These are phyloP conservation scores for Echinochloa phyllopogon DNA, from an alignment of 176 grass and related monocot genomes.

Conservation along the genomic window DNA sequence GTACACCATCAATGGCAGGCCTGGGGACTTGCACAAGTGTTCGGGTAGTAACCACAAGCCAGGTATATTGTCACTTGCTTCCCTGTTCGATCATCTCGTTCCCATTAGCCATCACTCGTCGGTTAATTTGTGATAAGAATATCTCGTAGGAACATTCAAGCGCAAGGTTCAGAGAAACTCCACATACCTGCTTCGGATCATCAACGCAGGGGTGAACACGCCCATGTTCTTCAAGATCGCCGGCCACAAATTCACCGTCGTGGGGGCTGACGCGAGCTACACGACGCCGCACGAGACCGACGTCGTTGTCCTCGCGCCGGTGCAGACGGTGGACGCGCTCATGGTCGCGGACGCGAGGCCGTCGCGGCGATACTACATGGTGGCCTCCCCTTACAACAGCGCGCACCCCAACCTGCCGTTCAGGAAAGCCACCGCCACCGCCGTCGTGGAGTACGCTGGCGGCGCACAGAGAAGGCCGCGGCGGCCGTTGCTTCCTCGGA, in stretches of 20 bases:
- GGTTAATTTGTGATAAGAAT: not conserved
- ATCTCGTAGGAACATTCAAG: slow-evolving; percentile 40
- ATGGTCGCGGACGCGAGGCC: slow-evolving; percentile 49
- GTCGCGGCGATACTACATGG: slow-evolving; percentile 47
- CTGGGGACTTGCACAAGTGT: slow-evolving; percentile 53
- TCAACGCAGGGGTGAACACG: slow-evolving; percentile 63
- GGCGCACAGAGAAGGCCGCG: not conserved
- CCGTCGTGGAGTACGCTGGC: slow-evolving; percentile 43
- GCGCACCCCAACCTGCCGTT: not conserved
- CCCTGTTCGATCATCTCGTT: not conserved
- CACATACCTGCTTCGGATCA: slow-evolving; percentile 62
- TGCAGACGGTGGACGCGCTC: slow-evolving; percentile 69
- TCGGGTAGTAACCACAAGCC: slow-evolving; percentile 19
- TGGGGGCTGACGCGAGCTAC: slow-evolving; percentile 65
- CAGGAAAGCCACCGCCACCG: slow-evolving; percentile 33
- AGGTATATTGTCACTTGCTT: not conserved
- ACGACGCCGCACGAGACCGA: slow-evolving; percentile 59
- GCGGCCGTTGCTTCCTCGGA: not conserved
- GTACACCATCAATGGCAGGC: slow-evolving; percentile 64
- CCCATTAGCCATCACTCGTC: not conserved
- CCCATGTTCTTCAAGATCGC: slow-evolving; percentile 69
- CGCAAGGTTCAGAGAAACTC: slow-evolving; percentile 47
- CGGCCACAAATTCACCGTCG: slow-evolving; percentile 62
- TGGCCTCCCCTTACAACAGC: slow-evolving; percentile 51
- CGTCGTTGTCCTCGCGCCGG: slow-evolving; percentile 52